Conservation (phyloP, 345 rosid genomes). For the Pelargonium nanum region DNA sequence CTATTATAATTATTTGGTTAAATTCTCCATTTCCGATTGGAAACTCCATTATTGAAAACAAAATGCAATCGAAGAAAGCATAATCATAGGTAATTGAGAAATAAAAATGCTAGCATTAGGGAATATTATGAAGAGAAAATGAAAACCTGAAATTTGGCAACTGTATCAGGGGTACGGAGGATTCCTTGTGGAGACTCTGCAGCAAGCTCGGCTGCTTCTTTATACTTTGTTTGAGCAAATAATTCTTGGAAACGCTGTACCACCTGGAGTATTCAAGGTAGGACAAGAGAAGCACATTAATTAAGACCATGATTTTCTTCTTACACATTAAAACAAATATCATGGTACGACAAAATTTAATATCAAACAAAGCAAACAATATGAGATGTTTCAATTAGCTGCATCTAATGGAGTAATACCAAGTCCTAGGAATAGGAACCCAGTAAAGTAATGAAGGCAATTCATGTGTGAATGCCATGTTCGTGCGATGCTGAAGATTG, state of each 20-base stretch:
- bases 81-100: not conserved
- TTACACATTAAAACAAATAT: not conserved
- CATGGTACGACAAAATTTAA: not conserved
- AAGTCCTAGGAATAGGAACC: not conserved
- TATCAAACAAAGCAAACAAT: not conserved
- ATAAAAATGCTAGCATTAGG: not conserved
- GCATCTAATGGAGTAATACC: not conserved
- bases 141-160: conserved; percentile 90
- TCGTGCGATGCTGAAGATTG: too few relatives aligned
- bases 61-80: not conserved
- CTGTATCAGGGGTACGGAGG: conserved; percentile 93
- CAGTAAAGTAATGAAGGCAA: too few relatives aligned
- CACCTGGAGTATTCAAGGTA: conserved; percentile 40
- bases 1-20: not conserved
- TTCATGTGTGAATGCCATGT: too few relatives aligned
- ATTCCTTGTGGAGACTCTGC: conserved; percentile 98
- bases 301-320: not conserved
- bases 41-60: not conserved
- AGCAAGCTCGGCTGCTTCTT: conserved; percentile 99
- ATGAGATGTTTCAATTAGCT: too few relatives aligned
- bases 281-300: not conserved
- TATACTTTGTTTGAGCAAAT: conserved; percentile 94
- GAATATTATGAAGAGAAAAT: conserved; percentile 7
- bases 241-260: conserved; percentile 96
- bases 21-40: not conserved